These are phyloP conservation scores for Bifiguratus adelaidae DNA, from an alignment of 192 early-diverging fungal genomes.

Conservation along the genomic window DNA sequence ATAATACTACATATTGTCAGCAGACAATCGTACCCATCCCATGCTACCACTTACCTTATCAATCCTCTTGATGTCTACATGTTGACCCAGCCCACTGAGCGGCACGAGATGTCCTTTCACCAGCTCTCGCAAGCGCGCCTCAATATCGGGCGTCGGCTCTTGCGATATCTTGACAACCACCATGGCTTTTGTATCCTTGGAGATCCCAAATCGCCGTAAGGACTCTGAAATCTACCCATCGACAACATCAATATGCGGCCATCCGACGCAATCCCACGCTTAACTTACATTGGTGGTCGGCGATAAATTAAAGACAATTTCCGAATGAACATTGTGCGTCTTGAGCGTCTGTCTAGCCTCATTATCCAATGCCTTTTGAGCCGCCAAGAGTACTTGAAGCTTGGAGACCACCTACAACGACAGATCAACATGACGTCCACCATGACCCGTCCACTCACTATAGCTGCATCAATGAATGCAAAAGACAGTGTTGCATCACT, in stretches of 20 bases:
- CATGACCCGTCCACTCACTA: constrained; percentile 12
- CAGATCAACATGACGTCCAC: background rate
- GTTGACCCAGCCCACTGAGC: background rate
- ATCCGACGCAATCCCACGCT: background rate
- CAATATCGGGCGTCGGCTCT: constrained; percentile 13
- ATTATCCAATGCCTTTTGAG: constrained; percentile 34
- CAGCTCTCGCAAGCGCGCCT: background rate
- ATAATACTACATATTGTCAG: background rate
- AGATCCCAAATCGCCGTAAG: constrained; percentile 33
- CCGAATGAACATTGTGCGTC: constrained; percentile 42
- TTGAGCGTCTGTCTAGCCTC: constrained; percentile 31
- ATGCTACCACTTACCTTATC: background rate
- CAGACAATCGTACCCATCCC: background rate
- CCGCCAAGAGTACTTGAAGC: constrained; percentile 37
- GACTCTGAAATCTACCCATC: constrained; percentile 37
- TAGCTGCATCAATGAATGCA: constrained; percentile 23
- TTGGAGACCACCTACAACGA: constrained; percentile 32
- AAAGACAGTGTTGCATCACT: constrained; percentile 17
- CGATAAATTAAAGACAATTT: constrained; percentile 48
- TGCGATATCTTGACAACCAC: constrained; percentile 35
- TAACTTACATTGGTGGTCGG: constrained; percentile 36
- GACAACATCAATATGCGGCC: background rate
- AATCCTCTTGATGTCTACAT: background rate
- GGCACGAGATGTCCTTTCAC: background rate
- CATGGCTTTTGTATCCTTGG: constrained; percentile 27